Percentiles rank a stretch among this genome's conserved stretches.
Evolutionary conservation across 2,329 filamentous ascomycete species (phyloP).

Genomic region (Calonectria pseudoturangicola): DNA sequence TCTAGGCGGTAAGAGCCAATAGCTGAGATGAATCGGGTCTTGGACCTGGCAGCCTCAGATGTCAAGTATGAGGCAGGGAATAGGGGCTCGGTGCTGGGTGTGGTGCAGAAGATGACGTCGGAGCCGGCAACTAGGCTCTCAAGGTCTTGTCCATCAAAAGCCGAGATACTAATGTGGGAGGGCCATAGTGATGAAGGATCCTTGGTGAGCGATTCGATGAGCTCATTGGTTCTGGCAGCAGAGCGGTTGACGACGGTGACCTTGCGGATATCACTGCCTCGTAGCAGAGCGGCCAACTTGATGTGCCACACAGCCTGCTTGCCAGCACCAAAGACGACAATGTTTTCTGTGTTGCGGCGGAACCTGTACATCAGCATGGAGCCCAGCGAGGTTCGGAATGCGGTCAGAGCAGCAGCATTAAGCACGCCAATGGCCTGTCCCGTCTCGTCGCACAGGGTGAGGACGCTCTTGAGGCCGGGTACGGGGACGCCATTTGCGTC

Average conservation of each 20-base stretch:
- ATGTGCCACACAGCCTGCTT: conserved; percentile 85
- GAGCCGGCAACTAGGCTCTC: conserved; percentile 48
- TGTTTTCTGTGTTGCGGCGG: conserved; percentile 59
- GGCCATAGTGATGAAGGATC: conserved; percentile 39
- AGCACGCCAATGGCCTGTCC: conserved; percentile 78
- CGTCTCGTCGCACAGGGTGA: conserved; percentile 75
- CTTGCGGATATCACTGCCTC: conserved; percentile 50
- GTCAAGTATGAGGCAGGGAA: conserved; percentile 52
- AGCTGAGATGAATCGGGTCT: conserved; percentile 54
- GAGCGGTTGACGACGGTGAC: conserved; percentile 61
- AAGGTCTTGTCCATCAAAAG: conserved; percentile 39
- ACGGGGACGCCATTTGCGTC: conserved; percentile 35
- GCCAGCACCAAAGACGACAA: conserved; percentile 82
- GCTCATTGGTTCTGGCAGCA: conserved; percentile 42
- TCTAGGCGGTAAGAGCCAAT: conserved; percentile 59
- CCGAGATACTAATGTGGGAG: conserved; percentile 43
- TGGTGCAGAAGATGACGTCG: conserved; percentile 59
- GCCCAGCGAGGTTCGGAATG: conserved; percentile 80
- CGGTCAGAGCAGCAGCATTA: conserved; percentile 81
- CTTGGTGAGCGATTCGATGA: conserved; percentile 47
- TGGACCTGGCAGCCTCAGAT: conserved; percentile 47
- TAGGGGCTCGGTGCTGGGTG: conserved; percentile 55
- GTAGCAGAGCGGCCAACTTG: conserved; percentile 76
- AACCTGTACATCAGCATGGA: conserved; percentile 74
- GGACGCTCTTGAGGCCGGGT: conserved; percentile 68